These are phyloP conservation scores for Sporothrix phasma DNA, from an alignment of 2,329 filamentous ascomycete genomes.

Conservation along the genomic window DNA sequence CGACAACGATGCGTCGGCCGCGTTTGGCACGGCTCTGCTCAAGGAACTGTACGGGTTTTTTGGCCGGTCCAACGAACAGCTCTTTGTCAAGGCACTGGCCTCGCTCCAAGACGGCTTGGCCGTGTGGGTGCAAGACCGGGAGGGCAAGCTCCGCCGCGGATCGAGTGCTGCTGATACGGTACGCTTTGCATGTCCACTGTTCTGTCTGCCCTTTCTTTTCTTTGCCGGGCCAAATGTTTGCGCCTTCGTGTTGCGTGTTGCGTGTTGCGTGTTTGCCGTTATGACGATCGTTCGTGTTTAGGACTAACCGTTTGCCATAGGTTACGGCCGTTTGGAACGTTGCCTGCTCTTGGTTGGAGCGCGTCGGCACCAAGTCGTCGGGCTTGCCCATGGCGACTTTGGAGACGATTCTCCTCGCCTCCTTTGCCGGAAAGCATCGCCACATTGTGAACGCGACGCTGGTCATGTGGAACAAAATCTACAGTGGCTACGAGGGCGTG, in stretches of 20 bases:
- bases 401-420: slow-evolving; percentile 44
- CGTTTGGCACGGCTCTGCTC: slow-evolving; percentile 38
- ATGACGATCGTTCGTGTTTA: too few species aligned
- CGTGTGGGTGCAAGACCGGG: slow-evolving; percentile 53
- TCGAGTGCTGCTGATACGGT: slow-evolving; percentile 35
- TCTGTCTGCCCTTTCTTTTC: too few species aligned
- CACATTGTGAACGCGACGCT: slow-evolving; percentile 42
- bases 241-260: too few species aligned
- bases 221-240: too few species aligned
- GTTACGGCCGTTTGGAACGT: slow-evolving; percentile 39
- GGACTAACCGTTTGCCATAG: not conserved
- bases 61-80: slow-evolving; percentile 36
- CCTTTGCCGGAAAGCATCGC: slow-evolving; percentile 48
- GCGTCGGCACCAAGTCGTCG: slow-evolving; percentile 27
- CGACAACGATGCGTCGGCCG: slow-evolving; percentile 16
- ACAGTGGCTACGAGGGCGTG: slow-evolving; percentile 44
- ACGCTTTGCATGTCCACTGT: too few species aligned
- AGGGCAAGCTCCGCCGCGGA: slow-evolving; percentile 33
- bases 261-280: too few species aligned
- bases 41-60: slow-evolving; percentile 45
- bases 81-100: slow-evolving; percentile 46
- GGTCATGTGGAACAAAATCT: slow-evolving; percentile 59
- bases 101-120: slow-evolving; percentile 53
- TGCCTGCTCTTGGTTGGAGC: slow-evolving; percentile 33
- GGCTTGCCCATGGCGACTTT: slow-evolving; percentile 41